Conservation (phyloP, 805 yeast species). For the Ogataea ganodermae region DNA sequence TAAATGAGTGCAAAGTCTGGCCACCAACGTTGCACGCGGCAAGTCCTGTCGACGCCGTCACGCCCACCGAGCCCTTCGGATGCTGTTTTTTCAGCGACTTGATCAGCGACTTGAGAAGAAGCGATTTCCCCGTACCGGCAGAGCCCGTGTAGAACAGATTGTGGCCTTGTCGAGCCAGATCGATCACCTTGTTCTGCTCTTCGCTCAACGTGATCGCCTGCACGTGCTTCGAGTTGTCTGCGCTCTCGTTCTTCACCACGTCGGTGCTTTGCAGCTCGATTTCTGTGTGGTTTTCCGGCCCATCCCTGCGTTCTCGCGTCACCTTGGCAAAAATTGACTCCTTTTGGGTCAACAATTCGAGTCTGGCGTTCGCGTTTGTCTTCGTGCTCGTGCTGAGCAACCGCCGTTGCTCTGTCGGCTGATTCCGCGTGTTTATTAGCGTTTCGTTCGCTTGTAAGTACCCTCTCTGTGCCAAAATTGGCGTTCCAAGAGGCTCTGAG, state of each 20-base stretch:
- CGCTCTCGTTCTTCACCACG: not conserved
- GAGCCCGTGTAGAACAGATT: constrained; percentile 93
- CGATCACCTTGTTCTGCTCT: constrained; percentile 68
- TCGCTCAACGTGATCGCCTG: constrained; percentile 43
- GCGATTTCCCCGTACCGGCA: constrained; percentile 98
- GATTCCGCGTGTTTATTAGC: constrained; percentile 4
- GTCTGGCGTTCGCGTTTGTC: constrained; percentile 12
- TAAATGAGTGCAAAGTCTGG: constrained; percentile 70
- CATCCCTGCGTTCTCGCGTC: constrained; percentile 2
- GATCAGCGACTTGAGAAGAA: constrained; percentile 68
- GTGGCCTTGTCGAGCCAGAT: constrained; percentile 59
- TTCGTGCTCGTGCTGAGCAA: constrained; percentile 12
- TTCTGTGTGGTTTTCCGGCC: not conserved
- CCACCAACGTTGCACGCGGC: constrained; percentile 87
- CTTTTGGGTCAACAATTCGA: constrained; percentile 27
- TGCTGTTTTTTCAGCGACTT: constrained; percentile 49
- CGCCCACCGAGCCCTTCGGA: constrained; percentile 57
- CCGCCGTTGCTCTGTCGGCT: constrained; percentile 11
- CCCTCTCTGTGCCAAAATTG: not conserved
- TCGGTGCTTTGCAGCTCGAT: constrained; percentile 3
- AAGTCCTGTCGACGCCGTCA: constrained; percentile 83
- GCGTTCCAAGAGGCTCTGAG: not conserved
- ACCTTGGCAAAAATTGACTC: constrained; percentile 9
- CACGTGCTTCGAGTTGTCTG: constrained; percentile 13
- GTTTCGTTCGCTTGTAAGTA: constrained; percentile 4